Evolutionary conservation across 208 protist genomes (phyloP).

Genomic region (Leishmania mexicana): DNA sequence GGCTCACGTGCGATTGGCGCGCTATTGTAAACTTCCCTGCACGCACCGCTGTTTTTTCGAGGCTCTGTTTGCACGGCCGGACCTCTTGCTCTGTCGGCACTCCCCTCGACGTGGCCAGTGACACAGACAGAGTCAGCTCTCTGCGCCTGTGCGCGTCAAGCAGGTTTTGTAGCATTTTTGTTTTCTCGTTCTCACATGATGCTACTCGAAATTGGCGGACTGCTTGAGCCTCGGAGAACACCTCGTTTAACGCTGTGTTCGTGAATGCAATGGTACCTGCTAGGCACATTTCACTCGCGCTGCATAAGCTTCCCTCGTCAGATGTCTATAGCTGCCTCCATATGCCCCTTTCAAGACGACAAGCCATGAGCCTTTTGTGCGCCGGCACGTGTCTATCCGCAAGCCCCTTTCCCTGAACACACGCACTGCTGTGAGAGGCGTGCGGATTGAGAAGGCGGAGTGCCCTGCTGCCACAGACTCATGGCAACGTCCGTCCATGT

Average conservation of each 20-base stretch:
- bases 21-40: neutral
- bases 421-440: neutral
- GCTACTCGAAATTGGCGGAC: neutral
- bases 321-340: neutral
- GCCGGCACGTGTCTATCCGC: neutral
- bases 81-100: neutral
- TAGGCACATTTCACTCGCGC: neutral
- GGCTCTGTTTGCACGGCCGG: neutral
- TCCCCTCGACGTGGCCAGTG: neutral
- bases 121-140: neutral
- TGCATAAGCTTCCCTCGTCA: neutral
- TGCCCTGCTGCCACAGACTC: neutral
- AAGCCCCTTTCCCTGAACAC: neutral
- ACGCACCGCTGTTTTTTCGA: too few relatives aligned
- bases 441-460: neutral
- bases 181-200: neutral
- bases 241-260: neutral
- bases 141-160: neutral
- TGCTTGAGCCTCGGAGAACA: too few relatives aligned
- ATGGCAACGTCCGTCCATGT: neutral
- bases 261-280: neutral
- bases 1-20: neutral
- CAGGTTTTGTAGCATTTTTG: neutral
- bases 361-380: neutral
- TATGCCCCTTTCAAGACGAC: neutral